These are phyloP conservation scores for Vaccinium corymbosum DNA, from an alignment of 148 eudicot species.

Conservation along the genomic window DNA sequence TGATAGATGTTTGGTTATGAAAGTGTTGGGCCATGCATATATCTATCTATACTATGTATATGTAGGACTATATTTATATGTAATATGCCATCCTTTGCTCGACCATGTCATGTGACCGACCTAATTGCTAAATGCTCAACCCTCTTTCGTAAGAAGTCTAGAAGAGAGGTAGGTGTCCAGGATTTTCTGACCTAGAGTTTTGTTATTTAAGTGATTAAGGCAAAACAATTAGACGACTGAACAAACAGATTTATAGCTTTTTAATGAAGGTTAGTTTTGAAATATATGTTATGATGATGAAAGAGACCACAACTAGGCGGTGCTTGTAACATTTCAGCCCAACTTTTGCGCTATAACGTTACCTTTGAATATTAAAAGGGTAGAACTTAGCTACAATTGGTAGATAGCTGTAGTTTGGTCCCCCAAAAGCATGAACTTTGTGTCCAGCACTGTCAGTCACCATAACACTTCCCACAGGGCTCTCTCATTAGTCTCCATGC, in stretches of 20 bases:
- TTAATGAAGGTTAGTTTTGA: background rate
- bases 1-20: slow-evolving; percentile 1
- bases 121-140: background rate
- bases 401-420: background rate
- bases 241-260: too few species aligned
- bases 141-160: background rate
- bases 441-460: background rate
- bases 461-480: background rate
- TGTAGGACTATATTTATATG: background rate
- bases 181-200: background rate
- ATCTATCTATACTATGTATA: background rate
- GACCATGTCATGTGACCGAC: background rate
- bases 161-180: background rate
- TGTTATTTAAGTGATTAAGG: background rate
- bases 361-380: background rate
- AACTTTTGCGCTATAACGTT: background rate
- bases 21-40: slow-evolving; percentile 2
- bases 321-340: background rate
- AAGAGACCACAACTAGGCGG: background rate
- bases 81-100: background rate
- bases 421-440: background rate
- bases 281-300: background rate
- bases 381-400: background rate
- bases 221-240: too few species aligned
- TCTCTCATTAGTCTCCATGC: background rate